Evolutionary conservation across 2,329 filamentous ascomycete species (phyloP), one percentile per base, ranked within the genome.

Genomic region (Cladosporium sp.): DNA sequence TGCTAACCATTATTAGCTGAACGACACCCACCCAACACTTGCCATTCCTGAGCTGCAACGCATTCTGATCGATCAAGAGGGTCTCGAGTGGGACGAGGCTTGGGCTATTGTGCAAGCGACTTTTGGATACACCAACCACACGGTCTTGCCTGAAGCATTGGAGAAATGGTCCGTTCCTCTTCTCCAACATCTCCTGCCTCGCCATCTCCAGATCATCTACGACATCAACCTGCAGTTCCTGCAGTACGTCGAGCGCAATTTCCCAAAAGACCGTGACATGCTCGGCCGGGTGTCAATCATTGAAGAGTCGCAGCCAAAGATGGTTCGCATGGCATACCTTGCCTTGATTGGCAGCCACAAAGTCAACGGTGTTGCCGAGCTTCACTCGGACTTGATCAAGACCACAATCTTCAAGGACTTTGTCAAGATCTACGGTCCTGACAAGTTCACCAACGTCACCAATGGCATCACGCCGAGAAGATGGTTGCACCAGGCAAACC

Each of bases 401-500:
- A 95, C 91, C 0, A 99, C 93, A n/a, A 95, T 99, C 61, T 97
- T 99, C 83, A 96, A 93, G 71, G 93, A 99, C 70, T 99, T 99
- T 70, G 92, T 99, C 53, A 80, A 83, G 61, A 89, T 99, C 58
- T 99, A 93, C 63, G 93, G 93, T 2, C 86, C 86, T 0, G 93
- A 99, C 78, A 96, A 96, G 71, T 99, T 99, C 72, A 95, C 89
- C 52, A 99, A 99, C 63, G 92, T 99, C 57, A 99, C 93, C 58
- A 99, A 99, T 69, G 93, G 93, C 53, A 95, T 99, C 67, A 99
- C 93, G 1, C 93, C 93, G 9, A 82, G 93, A 63, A 82, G 93
- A 66, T 99, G 93, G 93, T 78, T 99, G 52, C 91, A 99, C 74
- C 93, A 99, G 71, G 93, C 93, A 54, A 99, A 99, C 68, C 93